phyloP scores from a whole-genome alignment of 345 rosid species.

The Ceriops decandra region DNA sequence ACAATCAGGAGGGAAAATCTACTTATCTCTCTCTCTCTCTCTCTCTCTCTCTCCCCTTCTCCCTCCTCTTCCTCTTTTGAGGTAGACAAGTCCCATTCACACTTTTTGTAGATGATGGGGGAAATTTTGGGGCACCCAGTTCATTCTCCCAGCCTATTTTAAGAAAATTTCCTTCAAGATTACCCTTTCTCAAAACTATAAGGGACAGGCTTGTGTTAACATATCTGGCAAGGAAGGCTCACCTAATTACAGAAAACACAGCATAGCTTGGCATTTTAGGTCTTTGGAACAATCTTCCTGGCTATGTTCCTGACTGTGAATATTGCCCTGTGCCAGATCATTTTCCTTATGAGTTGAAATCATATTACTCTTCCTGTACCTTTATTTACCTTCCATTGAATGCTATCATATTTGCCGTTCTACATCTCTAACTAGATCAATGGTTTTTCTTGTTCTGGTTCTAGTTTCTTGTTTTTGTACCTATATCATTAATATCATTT shows the following conservation, averaged over 20 bases:
- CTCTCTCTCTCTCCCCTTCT: too few relatives aligned
- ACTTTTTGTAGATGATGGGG: neutral
- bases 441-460: neutral
- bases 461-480: conserved; percentile 2
- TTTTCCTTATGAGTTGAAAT: neutral
- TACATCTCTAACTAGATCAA: too few relatives aligned
- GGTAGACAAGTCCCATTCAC: neutral
- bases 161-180: neutral
- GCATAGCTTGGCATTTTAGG: neutral
- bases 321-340: neutral
- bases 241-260: neutral
- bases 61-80: neutral
- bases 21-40: too few relatives aligned
- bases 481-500: conserved; percentile 2
- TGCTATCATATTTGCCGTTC: neutral
- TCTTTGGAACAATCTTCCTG: neutral
- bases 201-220: neutral
- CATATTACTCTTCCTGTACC: neutral
- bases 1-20: too few relatives aligned
- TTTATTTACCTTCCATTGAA: neutral
- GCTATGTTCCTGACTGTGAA: neutral
- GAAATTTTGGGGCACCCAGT: too few relatives aligned
- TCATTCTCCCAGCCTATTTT: too few relatives aligned
- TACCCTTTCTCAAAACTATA: too few relatives aligned
- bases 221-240: neutral